Percentiles rank a stretch among this genome's conserved stretches.
Evolutionary conservation across 257 asterid genomes (phyloP).

Genomic region (Henckelia pumila): DNA sequence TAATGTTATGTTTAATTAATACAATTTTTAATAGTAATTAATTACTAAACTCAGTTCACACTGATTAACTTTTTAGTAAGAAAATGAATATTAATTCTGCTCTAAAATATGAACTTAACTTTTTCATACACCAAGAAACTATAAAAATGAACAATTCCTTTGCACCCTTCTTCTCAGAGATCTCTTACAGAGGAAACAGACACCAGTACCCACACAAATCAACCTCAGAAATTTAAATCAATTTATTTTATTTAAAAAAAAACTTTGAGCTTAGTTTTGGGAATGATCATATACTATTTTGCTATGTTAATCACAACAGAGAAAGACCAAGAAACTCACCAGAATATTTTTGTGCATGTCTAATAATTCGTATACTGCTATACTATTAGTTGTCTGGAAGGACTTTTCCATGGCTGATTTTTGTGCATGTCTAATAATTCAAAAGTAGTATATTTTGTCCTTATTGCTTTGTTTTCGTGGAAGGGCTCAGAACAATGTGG

Average conservation of each 20-base stretch:
- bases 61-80: constrained; percentile 1
- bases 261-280: neutral
- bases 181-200: no score
- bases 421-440: constrained; percentile 38
- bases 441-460: constrained; percentile 38
- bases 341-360: no score
- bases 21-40: no score
- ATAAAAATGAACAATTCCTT: no score
- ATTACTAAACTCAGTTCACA: no score
- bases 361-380: no score
- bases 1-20: no score
- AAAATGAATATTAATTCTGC: neutral
- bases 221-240: neutral
- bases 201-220: neutral
- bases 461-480: constrained; percentile 37
- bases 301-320: constrained; percentile 4
- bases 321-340: constrained; percentile 31
- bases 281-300: neutral
- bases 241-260: no score
- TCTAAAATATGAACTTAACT: neutral
- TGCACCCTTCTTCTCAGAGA: no score
- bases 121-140: neutral
- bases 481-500: constrained; percentile 34
- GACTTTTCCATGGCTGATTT: constrained; percentile 38
- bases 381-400: constrained; percentile 22